Evolutionary conservation across 257 asterid genomes (phyloP).

Genomic region (Plantago major): DNA sequence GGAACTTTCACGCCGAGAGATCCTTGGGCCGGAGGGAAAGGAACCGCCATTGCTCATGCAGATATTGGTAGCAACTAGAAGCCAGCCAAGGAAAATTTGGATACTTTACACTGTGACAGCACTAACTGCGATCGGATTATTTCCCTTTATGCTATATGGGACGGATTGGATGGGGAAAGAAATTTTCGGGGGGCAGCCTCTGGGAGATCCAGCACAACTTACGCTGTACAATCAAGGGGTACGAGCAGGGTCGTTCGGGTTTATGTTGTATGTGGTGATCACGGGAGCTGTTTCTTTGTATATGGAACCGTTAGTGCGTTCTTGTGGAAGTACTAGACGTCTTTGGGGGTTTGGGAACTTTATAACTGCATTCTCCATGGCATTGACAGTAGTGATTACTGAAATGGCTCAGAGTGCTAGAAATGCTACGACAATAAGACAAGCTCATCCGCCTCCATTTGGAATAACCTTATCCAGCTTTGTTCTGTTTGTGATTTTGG

Average conservation of each 20-base stretch:
- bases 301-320: conserved; percentile 23
- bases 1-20: neutral
- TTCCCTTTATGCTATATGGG: conserved; percentile 33
- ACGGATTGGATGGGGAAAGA: conserved; percentile 63
- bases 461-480: conserved; percentile 19
- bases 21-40: conserved; percentile 1
- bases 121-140: conserved; percentile 39
- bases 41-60: conserved; percentile 19
- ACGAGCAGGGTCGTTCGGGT: conserved; percentile 33
- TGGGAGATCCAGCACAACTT: conserved; percentile 3
- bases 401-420: conserved; percentile 30
- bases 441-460: conserved; percentile 17
- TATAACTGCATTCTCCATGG: conserved; percentile 34
- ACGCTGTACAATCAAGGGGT: conserved; percentile 35
- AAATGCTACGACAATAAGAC: conserved; percentile 4
- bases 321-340: conserved; percentile 24
- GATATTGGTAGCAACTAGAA: conserved; percentile 16
- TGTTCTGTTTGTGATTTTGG: conserved; percentile 30
- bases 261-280: conserved; percentile 28
- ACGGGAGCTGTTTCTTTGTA: conserved; percentile 33
- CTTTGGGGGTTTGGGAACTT: conserved; percentile 34
- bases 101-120: conserved; percentile 29
- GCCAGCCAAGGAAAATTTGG: conserved; percentile 24
- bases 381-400: conserved; percentile 26
- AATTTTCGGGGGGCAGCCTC: conserved; percentile 38